Percentiles rank a stretch among this genome's conserved stretches.
Evolutionary conservation across 139 green algal species (phyloP).

Genomic region (Volvox reticuliferus): DNA sequence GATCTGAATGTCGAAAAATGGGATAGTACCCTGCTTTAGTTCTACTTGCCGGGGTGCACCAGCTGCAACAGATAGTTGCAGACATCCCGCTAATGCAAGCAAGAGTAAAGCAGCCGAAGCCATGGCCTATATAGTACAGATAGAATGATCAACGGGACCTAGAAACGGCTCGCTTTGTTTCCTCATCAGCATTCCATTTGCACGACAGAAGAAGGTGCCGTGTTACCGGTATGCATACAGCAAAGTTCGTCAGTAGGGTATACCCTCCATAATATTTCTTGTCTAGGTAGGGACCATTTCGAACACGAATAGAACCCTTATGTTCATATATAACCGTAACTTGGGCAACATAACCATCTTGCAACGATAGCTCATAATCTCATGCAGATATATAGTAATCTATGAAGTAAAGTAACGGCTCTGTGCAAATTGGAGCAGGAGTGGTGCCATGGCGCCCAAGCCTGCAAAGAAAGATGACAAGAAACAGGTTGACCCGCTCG

Average conservation of each 20-base stretch:
- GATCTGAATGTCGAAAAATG: constrained; percentile 37
- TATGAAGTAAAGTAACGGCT: neutral
- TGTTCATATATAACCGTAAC: too few relatives aligned
- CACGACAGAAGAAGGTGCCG: neutral
- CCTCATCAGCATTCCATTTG: neutral
- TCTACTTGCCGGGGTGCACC: neutral
- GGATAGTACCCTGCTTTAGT: constrained; percentile 17
- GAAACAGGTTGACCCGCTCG: constrained; percentile 51
- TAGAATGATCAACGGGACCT: too few relatives aligned
- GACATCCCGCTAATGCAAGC: neutral
- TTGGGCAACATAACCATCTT: too few relatives aligned
- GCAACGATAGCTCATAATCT: too few relatives aligned
- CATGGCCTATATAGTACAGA: neutral
- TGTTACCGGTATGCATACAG: neutral
- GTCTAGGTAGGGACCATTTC: too few relatives aligned
- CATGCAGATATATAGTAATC: too few relatives aligned
- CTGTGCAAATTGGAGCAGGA: neutral
- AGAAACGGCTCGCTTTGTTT: too few relatives aligned
- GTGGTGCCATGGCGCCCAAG: neutral
- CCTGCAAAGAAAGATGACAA: constrained; percentile 66
- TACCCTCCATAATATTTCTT: too few relatives aligned
- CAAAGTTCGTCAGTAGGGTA: too few relatives aligned
- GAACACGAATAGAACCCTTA: too few relatives aligned
- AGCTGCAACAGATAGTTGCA: neutral
- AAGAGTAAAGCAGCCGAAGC: neutral